These are phyloP conservation scores for Dioszegia aurantiaca DNA, from an alignment of 768 basidiomycete genomes.

Conservation along the genomic window DNA sequence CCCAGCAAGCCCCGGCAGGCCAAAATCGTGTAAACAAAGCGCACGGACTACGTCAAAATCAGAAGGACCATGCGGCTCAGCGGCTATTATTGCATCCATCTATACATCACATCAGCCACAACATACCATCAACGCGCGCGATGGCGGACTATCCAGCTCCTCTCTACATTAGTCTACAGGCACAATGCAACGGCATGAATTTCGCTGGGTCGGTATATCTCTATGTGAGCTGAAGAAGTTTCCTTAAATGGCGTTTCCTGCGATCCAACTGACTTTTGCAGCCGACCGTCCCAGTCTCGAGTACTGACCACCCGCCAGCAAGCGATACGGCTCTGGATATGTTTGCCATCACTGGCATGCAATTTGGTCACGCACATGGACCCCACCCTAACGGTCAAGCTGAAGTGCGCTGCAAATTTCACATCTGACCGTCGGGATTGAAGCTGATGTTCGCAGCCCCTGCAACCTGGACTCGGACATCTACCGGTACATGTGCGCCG, in stretches of 20 bases:
- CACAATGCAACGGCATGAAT: slow-evolving; percentile 6
- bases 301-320: not conserved
- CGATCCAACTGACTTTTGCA: not conserved
- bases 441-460: too few species aligned
- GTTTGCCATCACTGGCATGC: not conserved
- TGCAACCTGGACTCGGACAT: too few species aligned
- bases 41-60: too few species aligned
- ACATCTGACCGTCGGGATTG: too few species aligned
- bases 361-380: not conserved
- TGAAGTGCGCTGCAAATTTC: not conserved
- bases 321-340: not conserved
- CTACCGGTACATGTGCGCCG: too few species aligned
- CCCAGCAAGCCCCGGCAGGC: too few species aligned
- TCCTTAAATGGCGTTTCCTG: not conserved
- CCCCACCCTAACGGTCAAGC: not conserved
- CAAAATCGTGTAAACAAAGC: too few species aligned
- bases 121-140: not conserved
- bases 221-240: not conserved
- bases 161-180: slow-evolving; percentile 1
- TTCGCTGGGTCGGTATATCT: slow-evolving; percentile 6
- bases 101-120: not conserved
- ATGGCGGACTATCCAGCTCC: slow-evolving; percentile 3
- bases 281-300: not conserved
- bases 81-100: too few species aligned
- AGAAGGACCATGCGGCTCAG: too few species aligned